Base-by-base conservation (phyloP, 768 basidiomycete species). In the Hebeloma cylindrosporum region DNA sequence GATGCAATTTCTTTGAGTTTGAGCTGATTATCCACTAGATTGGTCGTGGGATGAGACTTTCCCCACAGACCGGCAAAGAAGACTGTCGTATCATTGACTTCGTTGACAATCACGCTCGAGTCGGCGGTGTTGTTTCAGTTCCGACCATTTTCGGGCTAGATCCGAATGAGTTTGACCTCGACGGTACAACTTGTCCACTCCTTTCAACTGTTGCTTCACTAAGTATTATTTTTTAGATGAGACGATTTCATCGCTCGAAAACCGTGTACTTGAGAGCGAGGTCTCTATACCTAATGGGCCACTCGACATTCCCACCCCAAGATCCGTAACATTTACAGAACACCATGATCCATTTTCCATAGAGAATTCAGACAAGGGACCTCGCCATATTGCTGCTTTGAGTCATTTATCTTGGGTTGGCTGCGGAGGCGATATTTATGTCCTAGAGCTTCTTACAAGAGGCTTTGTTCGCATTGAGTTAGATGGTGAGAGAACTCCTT, bases 71-170 rank as follows among this genome's bases (percentile, higher is more conserved):
- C 0, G 87, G 82, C 40, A 98, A 98, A 64, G 53, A 61, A 33
- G 82, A 95, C 59, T 97, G 94, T 62, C 81, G 77, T 9, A 81
- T 97, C 46, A 88, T 98, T 51, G 94, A 98, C 60, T 87, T 96
- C 51, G 91, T 93, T 11, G 92, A 94, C 58, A 85, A 79, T 28
- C 70, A 79, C 16, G 70, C 69, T 27, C 77, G 85, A 7, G 78
- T 91, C 3, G 61, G 76, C 6, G 90, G 91, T 8, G 70, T 93
- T 20, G 68, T 93, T 18, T 88, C 83, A 11, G 74, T 79, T 8
- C 93, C 94, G 0, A 90, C 87, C 5, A 66, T 97, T 8, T 88
- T 93, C 57, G 94, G 94, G 0, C 65, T 98, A 3, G 83, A 89
- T 57, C 85, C 89, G n/a, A 61, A 69, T 8, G 78, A 80, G 44